A percentile compares a stretch with the other conserved stretches of the same genome.
phyloP scores from a whole-genome alignment of 2,329 filamentous ascomycete genomes.

The Botryotinia globosa region DNA sequence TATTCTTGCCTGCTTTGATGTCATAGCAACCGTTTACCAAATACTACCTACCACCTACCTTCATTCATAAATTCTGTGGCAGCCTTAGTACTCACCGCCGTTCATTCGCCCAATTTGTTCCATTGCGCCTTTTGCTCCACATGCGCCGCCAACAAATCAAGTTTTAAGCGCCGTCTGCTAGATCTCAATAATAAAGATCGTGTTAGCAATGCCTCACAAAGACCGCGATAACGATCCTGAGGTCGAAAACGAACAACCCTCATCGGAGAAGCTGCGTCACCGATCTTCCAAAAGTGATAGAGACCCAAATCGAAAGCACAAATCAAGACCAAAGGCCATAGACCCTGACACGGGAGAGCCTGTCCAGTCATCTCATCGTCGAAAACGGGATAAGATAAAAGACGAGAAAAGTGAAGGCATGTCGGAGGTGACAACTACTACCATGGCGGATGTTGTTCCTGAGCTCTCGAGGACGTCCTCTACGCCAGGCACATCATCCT shows the following conservation, averaged over 20 bases:
- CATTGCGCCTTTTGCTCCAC: conserved; percentile 15
- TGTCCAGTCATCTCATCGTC: conserved; percentile 35
- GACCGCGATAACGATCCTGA: conserved; percentile 32
- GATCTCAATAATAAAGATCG: conserved; percentile 7
- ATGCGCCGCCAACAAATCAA: conserved; percentile 22
- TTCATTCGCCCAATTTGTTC: conserved; percentile 16
- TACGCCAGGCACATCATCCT: conserved; percentile 43
- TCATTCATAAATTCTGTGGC: neutral
- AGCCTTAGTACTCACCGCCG: conserved; percentile 20
- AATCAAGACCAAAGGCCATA: conserved; percentile 35
- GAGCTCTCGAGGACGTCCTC: conserved; percentile 43
- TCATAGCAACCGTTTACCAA: conserved; percentile 5
- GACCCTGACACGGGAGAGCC: conserved; percentile 37
- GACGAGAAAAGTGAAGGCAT: conserved; percentile 25
- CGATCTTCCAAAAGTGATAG: conserved; percentile 35
- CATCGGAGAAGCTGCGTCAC: conserved; percentile 34
- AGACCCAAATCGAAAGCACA: conserved; percentile 37
- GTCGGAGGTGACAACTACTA: conserved; percentile 30
- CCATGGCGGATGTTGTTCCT: conserved; percentile 50
- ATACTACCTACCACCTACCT: no score
- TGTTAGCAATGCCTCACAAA: conserved; percentile 23
- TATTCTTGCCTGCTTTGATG: conserved; percentile 12
- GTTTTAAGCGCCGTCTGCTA: conserved; percentile 22
- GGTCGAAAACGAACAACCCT: conserved; percentile 30
- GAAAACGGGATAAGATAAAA: conserved; percentile 33